phyloP scores from a whole-genome alignment of 345 rosid species.

The Eucalyptus pauciflora region DNA sequence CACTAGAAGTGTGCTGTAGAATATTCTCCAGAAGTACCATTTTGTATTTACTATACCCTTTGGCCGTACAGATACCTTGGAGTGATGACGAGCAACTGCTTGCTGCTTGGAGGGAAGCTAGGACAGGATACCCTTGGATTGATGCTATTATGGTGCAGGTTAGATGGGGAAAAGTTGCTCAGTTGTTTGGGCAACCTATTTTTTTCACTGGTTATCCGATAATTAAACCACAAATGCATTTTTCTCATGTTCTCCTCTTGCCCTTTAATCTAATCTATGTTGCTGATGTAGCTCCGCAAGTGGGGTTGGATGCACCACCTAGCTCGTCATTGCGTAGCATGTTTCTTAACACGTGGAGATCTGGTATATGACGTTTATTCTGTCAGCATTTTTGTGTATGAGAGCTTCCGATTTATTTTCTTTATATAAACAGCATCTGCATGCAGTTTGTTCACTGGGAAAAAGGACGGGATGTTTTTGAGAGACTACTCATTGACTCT shows the following conservation, averaged over 20 bases:
- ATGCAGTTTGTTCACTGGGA: slow-evolving; percentile 95
- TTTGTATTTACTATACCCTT: not conserved
- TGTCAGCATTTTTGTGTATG: not conserved
- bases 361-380: slow-evolving; percentile 33
- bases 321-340: slow-evolving; percentile 86
- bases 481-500: slow-evolving; percentile 85
- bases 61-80: slow-evolving; percentile 80
- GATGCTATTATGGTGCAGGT: slow-evolving; percentile 99
- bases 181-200: not conserved
- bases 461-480: slow-evolving; percentile 91
- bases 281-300: slow-evolving; percentile 49
- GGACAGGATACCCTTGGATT: slow-evolving; percentile 96
- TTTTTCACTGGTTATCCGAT: not conserved
- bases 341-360: slow-evolving; percentile 95
- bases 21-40: not conserved
- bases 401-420: not conserved
- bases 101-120: slow-evolving; percentile 86
- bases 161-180: not conserved
- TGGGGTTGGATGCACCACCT: slow-evolving; percentile 99
- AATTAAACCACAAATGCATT: not conserved
- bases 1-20: not conserved
- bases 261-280: not conserved
- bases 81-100: slow-evolving; percentile 51
- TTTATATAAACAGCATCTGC: slow-evolving; percentile 8
- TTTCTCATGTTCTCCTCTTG: not conserved